These are phyloP conservation scores for Boletus insuetus DNA, from an alignment of 768 basidiomycete species.

Conservation along the genomic window DNA sequence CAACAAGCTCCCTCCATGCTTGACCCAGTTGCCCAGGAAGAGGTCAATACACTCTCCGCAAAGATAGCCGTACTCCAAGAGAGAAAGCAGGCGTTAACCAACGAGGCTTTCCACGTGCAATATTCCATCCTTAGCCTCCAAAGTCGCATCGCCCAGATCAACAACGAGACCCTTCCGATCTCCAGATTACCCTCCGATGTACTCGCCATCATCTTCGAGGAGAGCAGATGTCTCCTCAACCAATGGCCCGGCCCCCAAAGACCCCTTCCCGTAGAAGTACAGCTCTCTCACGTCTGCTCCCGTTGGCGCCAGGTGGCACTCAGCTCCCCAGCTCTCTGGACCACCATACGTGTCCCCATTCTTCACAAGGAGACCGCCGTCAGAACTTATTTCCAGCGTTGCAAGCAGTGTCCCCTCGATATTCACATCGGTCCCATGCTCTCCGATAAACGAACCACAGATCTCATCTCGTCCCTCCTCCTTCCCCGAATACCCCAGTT, in stretches of 20 bases:
- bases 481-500: constrained; percentile 31
- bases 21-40: constrained; percentile 23
- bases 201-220: constrained; percentile 34
- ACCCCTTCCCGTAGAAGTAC: constrained; percentile 33
- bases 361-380: constrained; percentile 29
- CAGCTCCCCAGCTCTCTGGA: constrained; percentile 35
- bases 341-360: constrained; percentile 32
- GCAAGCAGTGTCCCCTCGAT: constrained; percentile 31
- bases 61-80: constrained; percentile 22
- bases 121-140: constrained; percentile 29
- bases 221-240: constrained; percentile 27
- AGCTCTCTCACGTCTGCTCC: constrained; percentile 35
- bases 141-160: constrained; percentile 33
- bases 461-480: constrained; percentile 26
- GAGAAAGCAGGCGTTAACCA: constrained; percentile 18
- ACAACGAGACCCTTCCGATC: constrained; percentile 29
- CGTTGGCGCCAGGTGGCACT: constrained; percentile 37
- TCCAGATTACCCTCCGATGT: constrained; percentile 31
- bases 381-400: constrained; percentile 30
- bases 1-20: constrained; percentile 11
- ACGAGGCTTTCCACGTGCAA: constrained; percentile 27
- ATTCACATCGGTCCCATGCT: constrained; percentile 31
- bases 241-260: constrained; percentile 27
- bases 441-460: constrained; percentile 22
- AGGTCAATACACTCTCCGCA: constrained; percentile 23